Evolutionary conservation across 345 rosid genomes (phyloP).

Genomic region (Linum lewisii): DNA sequence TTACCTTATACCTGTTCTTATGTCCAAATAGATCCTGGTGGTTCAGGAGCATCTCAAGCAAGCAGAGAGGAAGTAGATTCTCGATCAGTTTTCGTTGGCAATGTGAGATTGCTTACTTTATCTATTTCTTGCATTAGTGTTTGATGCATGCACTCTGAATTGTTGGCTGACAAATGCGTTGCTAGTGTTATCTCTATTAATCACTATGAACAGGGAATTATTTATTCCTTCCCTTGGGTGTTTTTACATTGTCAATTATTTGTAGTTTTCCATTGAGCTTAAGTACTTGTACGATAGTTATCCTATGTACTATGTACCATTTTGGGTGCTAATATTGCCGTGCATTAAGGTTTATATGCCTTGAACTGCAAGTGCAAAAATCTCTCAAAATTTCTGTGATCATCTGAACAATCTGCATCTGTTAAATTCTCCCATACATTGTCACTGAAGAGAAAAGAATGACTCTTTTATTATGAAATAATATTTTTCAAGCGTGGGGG

Average conservation of each 20-base stretch:
- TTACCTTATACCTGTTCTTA: constrained; percentile 11
- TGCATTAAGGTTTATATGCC: no score
- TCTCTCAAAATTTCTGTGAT: background rate
- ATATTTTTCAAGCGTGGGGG: background rate
- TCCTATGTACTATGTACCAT: no score
- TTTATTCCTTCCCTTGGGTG: background rate
- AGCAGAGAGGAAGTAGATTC: constrained; percentile 65
- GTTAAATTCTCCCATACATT: no score
- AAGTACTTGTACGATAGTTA: no score
- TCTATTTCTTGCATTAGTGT: background rate
- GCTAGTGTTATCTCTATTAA: background rate
- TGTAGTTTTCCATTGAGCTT: no score
- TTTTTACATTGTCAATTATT: no score
- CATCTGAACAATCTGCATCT: background rate
- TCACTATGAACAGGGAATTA: background rate
- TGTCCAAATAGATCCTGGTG: constrained; percentile 45
- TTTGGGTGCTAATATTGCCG: no score
- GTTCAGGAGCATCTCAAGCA: constrained; percentile 41
- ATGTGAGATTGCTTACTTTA: constrained; percentile 38
- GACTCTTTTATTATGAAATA: no score
- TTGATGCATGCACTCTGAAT: background rate
- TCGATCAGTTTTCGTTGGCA: constrained; percentile 68
- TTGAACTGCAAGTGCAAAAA: no score
- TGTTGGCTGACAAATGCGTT: background rate
- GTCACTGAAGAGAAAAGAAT: no score